A percentile compares a stretch with the other conserved stretches of the same genome.
Evolutionary conservation across 2,329 filamentous ascomycete genomes (phyloP).

Genomic region (Amauroascus verrucosus): DNA sequence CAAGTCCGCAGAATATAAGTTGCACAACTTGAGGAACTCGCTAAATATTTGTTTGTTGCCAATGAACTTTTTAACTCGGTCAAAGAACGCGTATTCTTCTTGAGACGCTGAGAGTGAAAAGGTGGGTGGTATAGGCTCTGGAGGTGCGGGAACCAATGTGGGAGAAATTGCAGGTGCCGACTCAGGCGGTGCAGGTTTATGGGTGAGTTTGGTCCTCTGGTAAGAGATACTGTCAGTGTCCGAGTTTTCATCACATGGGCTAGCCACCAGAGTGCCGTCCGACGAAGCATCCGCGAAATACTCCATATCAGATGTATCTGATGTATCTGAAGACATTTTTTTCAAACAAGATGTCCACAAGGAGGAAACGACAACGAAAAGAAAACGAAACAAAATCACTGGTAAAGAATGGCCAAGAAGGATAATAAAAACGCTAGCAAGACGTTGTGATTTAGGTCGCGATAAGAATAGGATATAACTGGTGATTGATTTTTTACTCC

Average conservation of each 20-base stretch:
- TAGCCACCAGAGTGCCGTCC: no score
- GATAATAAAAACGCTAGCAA: no score
- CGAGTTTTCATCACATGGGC: background rate
- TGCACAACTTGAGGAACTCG: constrained; percentile 94
- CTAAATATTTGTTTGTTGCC: constrained; percentile 85
- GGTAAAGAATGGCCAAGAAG: no score
- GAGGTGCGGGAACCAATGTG: constrained; percentile 76
- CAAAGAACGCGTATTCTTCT: constrained; percentile 89
- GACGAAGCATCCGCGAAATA: no score
- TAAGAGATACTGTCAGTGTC: constrained; percentile 20
- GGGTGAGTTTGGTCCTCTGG: constrained; percentile 65
- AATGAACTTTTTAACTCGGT: constrained; percentile 91
- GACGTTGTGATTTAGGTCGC: no score
- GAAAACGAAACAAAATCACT: no score
- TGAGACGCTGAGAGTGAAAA: constrained; percentile 61
- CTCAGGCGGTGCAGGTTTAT: constrained; percentile 51
- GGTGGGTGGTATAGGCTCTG: constrained; percentile 72
- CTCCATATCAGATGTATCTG: no score
- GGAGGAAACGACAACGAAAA: no score
- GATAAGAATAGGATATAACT: no score
- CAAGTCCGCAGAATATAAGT: constrained; percentile 84
- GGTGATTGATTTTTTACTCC: no score
- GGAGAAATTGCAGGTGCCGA: constrained; percentile 58
- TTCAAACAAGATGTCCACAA: no score
- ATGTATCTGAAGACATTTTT: no score